phyloP scores from a whole-genome alignment of 345 rosid species.

The Raphanus sativus region DNA sequence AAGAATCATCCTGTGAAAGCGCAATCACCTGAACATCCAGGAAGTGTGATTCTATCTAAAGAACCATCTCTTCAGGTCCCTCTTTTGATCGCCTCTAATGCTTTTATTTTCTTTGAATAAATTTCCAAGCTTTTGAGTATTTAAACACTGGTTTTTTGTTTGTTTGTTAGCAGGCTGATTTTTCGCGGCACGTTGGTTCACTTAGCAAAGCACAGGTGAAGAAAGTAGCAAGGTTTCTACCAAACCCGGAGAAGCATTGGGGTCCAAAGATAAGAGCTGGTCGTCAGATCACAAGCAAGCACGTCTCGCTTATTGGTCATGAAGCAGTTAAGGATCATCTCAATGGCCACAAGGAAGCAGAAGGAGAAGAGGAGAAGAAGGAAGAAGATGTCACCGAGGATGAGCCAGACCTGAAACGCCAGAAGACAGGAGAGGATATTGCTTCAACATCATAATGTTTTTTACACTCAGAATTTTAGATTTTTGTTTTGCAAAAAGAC shows the following conservation, averaged over 20 bases:
- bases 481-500: neutral
- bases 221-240: slow-evolving; percentile 86
- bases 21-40: slow-evolving; percentile 77
- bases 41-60: slow-evolving; percentile 86
- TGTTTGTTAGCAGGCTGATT: slow-evolving; percentile 62
- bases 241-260: slow-evolving; percentile 99
- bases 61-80: slow-evolving; percentile 82
- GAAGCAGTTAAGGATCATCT: slow-evolving; percentile 84
- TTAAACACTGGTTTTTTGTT: neutral
- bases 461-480: neutral
- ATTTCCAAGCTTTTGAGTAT: slow-evolving; percentile 3
- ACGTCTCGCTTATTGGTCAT: slow-evolving; percentile 85
- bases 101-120: neutral
- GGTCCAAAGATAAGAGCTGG: slow-evolving; percentile 98
- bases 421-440: slow-evolving; percentile 31
- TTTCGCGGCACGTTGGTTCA: slow-evolving; percentile 82
- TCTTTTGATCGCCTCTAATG: neutral
- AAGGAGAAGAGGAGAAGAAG: slow-evolving; percentile 31
- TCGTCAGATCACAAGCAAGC: slow-evolving; percentile 92
- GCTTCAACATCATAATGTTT: slow-evolving; percentile 29
- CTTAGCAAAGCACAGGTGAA: slow-evolving; percentile 95
- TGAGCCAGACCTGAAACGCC: slow-evolving; percentile 37
- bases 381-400: slow-evolving; percentile 27
- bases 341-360: slow-evolving; percentile 45
- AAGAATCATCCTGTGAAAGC: slow-evolving; percentile 92